A percentile compares a stretch with the other conserved stretches of the same genome.
Evolutionary conservation across 148 eudicot species (phyloP).

Genomic region (Rhododendron molle): DNA sequence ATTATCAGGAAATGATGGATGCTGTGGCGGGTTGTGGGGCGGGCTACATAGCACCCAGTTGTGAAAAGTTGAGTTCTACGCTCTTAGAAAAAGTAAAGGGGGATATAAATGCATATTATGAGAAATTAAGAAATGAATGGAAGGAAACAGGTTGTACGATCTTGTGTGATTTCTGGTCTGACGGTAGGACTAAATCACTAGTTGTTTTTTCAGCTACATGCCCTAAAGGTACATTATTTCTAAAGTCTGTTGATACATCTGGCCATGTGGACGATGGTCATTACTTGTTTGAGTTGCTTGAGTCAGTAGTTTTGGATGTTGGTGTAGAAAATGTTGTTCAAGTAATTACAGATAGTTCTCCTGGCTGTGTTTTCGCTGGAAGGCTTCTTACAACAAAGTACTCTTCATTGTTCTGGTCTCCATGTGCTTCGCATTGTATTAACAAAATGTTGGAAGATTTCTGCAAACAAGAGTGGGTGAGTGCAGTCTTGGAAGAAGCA

Average conservation of each 20-base stretch:
- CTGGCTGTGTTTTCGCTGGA: conserved; percentile 28
- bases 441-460: conserved; percentile 35
- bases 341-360: conserved; percentile 30
- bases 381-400: conserved; percentile 43
- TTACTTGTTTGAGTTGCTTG: conserved; percentile 29
- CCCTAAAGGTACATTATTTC: conserved; percentile 34
- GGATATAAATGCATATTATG: conserved; percentile 18
- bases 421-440: conserved; percentile 41
- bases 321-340: conserved; percentile 32
- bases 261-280: conserved; percentile 30
- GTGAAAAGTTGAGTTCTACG: conserved; percentile 22
- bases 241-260: conserved; percentile 30
- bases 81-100: conserved; percentile 30
- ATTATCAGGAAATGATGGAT: conserved; percentile 39
- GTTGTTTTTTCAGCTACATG: conserved; percentile 33
- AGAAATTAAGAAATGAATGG: conserved; percentile 30
- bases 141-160: conserved; percentile 40
- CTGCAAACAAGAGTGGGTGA: conserved; percentile 30
- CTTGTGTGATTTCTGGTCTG: conserved; percentile 31
- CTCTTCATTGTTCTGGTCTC: conserved; percentile 40
- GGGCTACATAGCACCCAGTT: conserved; percentile 34
- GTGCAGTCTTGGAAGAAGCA: conserved; percentile 34
- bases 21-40: conserved; percentile 35
- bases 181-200: conserved; percentile 20
- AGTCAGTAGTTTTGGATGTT: conserved; percentile 29